Conservation (phyloP, 2,329 filamentous ascomycete genomes). For the Penicillium sumatraense region DNA sequence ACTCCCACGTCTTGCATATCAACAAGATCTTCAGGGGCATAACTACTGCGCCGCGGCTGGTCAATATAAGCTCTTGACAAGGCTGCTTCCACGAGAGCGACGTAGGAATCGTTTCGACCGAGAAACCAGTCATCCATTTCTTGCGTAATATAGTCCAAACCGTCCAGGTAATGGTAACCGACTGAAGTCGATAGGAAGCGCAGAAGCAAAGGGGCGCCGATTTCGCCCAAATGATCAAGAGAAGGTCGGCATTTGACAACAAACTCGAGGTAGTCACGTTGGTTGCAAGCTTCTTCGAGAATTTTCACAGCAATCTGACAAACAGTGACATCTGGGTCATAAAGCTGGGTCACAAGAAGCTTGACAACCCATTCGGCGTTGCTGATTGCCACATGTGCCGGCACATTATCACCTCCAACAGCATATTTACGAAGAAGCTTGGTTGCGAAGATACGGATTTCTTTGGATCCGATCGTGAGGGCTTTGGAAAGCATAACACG, state of each 20-base stretch:
- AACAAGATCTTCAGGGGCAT: conserved; percentile 61
- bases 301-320: conserved; percentile 97
- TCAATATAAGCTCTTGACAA: conserved; percentile 78
- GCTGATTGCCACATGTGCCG: conserved; percentile 48
- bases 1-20: conserved; percentile 60
- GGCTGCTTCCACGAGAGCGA: conserved; percentile 92
- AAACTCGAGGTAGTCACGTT: conserved; percentile 87
- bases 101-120: conserved; percentile 94
- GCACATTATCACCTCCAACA: conserved; percentile 57
- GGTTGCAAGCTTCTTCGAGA: conserved; percentile 94
- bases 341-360: conserved; percentile 95
- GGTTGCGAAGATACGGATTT: conserved; percentile 88
- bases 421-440: conserved; percentile 87
- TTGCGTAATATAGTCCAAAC: conserved; percentile 96
- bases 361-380: conserved; percentile 96
- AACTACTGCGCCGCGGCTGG: conserved; percentile 53
- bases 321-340: conserved; percentile 95
- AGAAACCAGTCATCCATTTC: conserved; percentile 99
- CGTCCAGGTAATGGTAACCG: conserved; percentile 96
- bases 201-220: conserved; percentile 87
- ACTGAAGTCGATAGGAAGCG: conserved; percentile 95
- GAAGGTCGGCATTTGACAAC: conserved; percentile 95
- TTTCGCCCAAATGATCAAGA: conserved; percentile 93
- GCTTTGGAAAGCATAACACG: conserved; percentile 92
- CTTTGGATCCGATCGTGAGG: conserved; percentile 85